A percentile compares a stretch with the other conserved stretches of the same genome.
Conservation (phyloP, 495 filamentous ascomycete genomes). For the Penicillium verhagenii region DNA sequence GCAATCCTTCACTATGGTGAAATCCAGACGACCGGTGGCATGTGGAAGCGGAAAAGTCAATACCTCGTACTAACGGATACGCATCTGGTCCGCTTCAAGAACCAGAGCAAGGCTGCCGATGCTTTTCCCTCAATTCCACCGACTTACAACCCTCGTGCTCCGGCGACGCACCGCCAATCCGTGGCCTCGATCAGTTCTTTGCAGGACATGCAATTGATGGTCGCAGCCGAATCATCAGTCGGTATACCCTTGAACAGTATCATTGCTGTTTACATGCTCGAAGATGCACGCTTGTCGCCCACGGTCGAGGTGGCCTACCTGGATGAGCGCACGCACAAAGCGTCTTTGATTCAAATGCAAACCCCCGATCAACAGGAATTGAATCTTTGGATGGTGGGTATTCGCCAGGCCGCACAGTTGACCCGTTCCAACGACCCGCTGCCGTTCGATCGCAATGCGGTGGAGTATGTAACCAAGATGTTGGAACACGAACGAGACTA, state of each 20-base stretch:
- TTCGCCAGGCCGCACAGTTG: slow-evolving; percentile 59
- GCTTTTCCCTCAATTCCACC: slow-evolving; percentile 55
- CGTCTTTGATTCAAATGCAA: slow-evolving; percentile 64
- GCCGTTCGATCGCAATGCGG: slow-evolving; percentile 58
- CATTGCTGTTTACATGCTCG: slow-evolving; percentile 74
- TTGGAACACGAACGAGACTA: slow-evolving; percentile 71
- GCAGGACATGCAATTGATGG: slow-evolving; percentile 57
- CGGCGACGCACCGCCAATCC: slow-evolving; percentile 49
- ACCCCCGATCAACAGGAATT: slow-evolving; percentile 71
- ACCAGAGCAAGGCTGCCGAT: slow-evolving; percentile 66
- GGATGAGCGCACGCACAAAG: slow-evolving; percentile 67
- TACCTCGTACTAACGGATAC: slow-evolving; percentile 89
- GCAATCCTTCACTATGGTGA: slow-evolving; percentile 67
- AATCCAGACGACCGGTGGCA: slow-evolving; percentile 73
- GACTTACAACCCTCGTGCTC: slow-evolving; percentile 37
- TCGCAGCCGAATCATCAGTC: slow-evolving; percentile 45
- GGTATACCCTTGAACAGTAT: slow-evolving; percentile 70
- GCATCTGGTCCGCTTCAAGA: slow-evolving; percentile 80
- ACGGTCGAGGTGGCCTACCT: slow-evolving; percentile 75
- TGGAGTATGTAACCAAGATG: slow-evolving; percentile 63
- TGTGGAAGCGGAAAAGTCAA: slow-evolving; percentile 83
- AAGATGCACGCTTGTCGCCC: slow-evolving; percentile 74
- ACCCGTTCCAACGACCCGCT: slow-evolving; percentile 51
- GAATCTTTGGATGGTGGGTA: slow-evolving; percentile 70
- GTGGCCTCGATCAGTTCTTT: slow-evolving; percentile 59